phyloP scores from a whole-genome alignment of 805 yeast species.

The Blastobotrys terrestris region DNA sequence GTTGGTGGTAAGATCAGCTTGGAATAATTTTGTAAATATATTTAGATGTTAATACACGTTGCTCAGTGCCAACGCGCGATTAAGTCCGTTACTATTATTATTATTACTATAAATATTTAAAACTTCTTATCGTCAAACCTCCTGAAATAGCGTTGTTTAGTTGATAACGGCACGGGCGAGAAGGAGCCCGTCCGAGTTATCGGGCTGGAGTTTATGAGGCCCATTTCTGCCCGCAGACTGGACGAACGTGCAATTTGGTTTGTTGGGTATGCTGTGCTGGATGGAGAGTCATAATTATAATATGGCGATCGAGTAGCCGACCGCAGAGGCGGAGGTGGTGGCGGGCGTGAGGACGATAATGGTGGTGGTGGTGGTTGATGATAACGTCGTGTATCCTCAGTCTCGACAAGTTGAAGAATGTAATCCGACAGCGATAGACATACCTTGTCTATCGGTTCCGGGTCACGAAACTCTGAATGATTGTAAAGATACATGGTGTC shows the following conservation, averaged over 20 bases:
- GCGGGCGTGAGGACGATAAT: not conserved
- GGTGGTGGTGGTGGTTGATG: not conserved
- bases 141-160: not conserved
- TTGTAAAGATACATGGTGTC: constrained; percentile 19
- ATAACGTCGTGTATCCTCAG: not conserved
- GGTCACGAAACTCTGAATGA: not conserved
- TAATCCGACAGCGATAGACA: constrained; percentile 19
- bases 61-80: no score
- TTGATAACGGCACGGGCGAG: not conserved
- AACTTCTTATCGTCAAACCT: not conserved
- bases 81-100: not conserved
- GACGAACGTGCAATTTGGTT: not conserved
- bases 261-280: not conserved
- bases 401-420: constrained; percentile 2
- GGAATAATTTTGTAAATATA: constrained; percentile 47
- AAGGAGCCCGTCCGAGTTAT: not conserved
- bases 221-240: not conserved
- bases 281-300: not conserved
- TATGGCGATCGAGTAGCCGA: not conserved
- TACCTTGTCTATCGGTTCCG: constrained; percentile 15
- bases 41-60: not conserved
- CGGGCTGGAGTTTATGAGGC: not conserved
- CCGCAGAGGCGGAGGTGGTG: not conserved
- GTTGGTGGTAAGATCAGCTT: constrained; percentile 89
- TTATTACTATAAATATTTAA: no score